Evolutionary conservation across 352 stramenopile genomes (phyloP).

Genomic region (Globisporangium middletonii): DNA sequence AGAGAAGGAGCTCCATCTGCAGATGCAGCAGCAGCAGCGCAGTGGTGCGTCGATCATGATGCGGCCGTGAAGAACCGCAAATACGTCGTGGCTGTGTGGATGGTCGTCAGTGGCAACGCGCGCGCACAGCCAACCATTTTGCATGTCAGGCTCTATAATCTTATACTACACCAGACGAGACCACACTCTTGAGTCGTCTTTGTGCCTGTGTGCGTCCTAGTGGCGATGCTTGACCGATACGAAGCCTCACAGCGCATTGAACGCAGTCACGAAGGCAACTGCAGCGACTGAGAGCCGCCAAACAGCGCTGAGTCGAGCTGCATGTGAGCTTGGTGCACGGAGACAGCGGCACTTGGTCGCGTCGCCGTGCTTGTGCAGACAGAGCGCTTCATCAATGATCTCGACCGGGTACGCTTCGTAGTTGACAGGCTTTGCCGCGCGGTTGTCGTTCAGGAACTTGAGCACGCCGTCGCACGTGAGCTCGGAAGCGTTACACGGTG

Average conservation of each 20-base stretch:
- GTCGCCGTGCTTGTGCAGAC: constrained; percentile 26
- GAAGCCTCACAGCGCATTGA: neutral
- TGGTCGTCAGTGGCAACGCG: too few species aligned
- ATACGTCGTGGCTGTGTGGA: neutral
- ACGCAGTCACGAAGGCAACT: neutral
- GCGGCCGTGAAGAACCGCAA: constrained; percentile 15
- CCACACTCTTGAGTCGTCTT: neutral
- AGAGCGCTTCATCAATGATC: constrained; percentile 53
- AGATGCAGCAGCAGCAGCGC: constrained; percentile 13
- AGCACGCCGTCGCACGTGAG: constrained; percentile 54
- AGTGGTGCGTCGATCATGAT: constrained; percentile 18
- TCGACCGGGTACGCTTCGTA: constrained; percentile 66
- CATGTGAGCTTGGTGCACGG: constrained; percentile 17
- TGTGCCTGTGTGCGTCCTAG: neutral
- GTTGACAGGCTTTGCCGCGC: constrained; percentile 64
- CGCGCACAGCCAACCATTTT: too few species aligned
- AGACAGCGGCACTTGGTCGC: constrained; percentile 43
- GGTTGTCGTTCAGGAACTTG: constrained; percentile 77
- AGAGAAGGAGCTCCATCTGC: constrained; percentile 42
- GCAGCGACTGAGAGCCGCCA: neutral
- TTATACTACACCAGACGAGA: neutral
- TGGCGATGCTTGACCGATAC: neutral
- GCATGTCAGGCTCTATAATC: constrained; percentile 1
- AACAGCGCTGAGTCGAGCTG: neutral
- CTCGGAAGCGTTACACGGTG: constrained; percentile 42